Evolutionary conservation across 768 basidiomycete genomes (phyloP), one percentile per base, ranked within the genome.

Genomic region (Phylloporus scabripes): DNA sequence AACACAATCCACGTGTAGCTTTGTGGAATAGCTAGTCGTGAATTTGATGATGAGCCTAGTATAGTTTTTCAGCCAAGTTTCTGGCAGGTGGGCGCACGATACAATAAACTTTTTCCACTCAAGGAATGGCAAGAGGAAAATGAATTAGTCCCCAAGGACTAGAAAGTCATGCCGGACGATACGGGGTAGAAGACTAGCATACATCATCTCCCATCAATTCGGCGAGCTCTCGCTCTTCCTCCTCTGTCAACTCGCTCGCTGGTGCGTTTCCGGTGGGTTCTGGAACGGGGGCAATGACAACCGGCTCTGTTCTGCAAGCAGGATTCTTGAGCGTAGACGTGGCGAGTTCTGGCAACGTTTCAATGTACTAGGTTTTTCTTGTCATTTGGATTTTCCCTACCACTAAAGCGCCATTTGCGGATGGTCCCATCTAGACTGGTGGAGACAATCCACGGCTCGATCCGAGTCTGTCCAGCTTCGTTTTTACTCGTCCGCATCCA

Each of bases 201-300:
- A 60, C 14, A 10, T 68, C 60, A 28, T 60, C 66, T 51, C 64
- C 74, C 77, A 87, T 78, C 32, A 96, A 66, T 60, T 92, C 92
- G 32, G 83, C 92, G 18, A 97, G 72, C 65, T 96, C 92, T 18
- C 80, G 75, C 59, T 93, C 92, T 67, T 96, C 94, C 45, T 95
- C 94, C 59, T 86, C 90, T 9, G 92, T 87, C 66, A 94, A 61
- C 46, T 72, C 63, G 26, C 52, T 32, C 59, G 54, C 37, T 53
- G 77, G 62, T 29, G 61, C 56, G 36, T 58, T 57, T 31, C 62
- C 61, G 12, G 59, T 43, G 11, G 60, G 56, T 48, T 64, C 56
- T 9, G 69, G 64, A 42, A 62, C 60, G 31, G 61, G 62, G 12
- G 67, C 14, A 44, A 63, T 53, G 34, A 60, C 51, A 26, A 56